These are phyloP conservation scores for Ensete glaucum DNA, from an alignment of 176 grass and related monocot genomes.

Conservation along the genomic window DNA sequence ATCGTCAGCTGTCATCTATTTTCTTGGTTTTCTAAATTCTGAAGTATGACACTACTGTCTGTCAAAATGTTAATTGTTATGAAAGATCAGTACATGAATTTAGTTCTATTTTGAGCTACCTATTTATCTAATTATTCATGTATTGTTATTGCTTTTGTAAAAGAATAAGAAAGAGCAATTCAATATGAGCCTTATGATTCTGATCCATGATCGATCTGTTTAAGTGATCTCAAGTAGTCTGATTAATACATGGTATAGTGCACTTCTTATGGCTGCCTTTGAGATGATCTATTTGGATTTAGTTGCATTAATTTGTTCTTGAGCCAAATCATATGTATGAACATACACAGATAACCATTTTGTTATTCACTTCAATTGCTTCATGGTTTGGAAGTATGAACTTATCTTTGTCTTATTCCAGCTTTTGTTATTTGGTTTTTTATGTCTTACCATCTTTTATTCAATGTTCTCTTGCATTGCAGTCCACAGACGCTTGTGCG, in stretches of 20 bases:
- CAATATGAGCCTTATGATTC: no score
- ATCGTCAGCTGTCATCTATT: no score
- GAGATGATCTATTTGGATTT: background rate
- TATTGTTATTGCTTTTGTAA: background rate
- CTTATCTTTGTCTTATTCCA: background rate
- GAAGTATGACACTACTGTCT: background rate
- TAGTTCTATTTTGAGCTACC: background rate
- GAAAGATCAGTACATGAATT: background rate
- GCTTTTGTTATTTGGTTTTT: background rate
- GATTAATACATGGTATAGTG: background rate
- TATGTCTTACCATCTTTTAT: background rate
- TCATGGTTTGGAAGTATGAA: background rate
- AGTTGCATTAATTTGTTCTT: background rate
- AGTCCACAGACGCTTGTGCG: conserved; percentile 94
- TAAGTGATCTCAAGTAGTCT: no score
- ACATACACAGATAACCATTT: no score
- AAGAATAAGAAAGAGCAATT: background rate
- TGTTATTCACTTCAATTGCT: no score
- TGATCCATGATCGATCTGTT: no score
- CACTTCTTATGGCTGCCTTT: background rate
- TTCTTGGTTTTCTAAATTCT: background rate
- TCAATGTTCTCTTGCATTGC: conserved; percentile 33
- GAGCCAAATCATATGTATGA: background rate
- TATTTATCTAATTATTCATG: background rate
- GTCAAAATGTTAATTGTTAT: background rate